These are phyloP conservation scores for Pythium volutum DNA, from an alignment of 352 stramenopile species.

Conservation along the genomic window DNA sequence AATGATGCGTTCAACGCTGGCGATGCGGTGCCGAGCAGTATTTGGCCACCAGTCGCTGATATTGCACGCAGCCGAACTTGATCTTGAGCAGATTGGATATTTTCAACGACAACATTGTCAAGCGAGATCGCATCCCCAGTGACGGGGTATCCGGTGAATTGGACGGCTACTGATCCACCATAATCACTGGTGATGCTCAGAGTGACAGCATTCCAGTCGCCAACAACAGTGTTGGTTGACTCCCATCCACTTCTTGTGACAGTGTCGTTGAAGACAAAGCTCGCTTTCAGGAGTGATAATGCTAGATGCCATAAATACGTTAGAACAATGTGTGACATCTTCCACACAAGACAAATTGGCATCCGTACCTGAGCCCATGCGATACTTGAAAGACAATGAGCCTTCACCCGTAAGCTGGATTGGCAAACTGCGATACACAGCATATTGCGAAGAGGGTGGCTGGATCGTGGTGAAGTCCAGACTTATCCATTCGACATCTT, in stretches of 20 bases:
- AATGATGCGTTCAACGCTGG: constrained; percentile 20
- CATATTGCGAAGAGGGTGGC: neutral
- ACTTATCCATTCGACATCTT: constrained; percentile 23
- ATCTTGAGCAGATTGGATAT: constrained; percentile 4
- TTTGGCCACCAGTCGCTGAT: constrained; percentile 42
- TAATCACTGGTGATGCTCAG: constrained; percentile 23
- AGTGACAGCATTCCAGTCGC: constrained; percentile 32
- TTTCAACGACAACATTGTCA: constrained; percentile 32
- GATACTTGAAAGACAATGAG: constrained; percentile 23
- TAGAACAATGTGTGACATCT: neutral
- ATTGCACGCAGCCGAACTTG: constrained; percentile 27
- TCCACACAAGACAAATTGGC: neutral
- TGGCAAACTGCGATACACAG: constrained; percentile 20
- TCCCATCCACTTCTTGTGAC: constrained; percentile 29
- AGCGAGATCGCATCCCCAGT: constrained; percentile 37
- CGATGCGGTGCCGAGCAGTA: constrained; percentile 25
- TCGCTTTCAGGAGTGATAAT: constrained; percentile 34
- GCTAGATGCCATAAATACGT: constrained; percentile 19
- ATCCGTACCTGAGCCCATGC: constrained; percentile 20
- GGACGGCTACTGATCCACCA: constrained; percentile 25
- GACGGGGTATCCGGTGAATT: constrained; percentile 31
- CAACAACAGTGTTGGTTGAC: constrained; percentile 1
- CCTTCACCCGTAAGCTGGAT: constrained; percentile 9
- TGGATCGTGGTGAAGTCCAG: constrained; percentile 12
- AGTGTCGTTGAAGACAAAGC: constrained; percentile 35